Evolutionary conservation across 768 basidiomycete genomes (phyloP).

Genomic region (Gloeophyllum trabeum): DNA sequence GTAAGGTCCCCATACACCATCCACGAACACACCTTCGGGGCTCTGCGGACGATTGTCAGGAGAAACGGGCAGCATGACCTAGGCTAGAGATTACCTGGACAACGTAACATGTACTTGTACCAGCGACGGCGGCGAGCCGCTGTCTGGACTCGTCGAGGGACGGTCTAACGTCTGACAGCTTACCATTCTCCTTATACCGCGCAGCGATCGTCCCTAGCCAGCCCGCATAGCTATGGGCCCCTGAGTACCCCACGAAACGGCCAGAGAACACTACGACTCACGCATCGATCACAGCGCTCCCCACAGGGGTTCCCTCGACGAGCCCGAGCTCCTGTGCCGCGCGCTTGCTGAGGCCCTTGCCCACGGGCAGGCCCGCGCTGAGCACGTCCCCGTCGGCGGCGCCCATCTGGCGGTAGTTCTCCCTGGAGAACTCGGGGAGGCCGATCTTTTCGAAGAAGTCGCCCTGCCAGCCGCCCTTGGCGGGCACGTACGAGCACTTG

Average conservation of each 20-base stretch:
- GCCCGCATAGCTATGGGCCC: slow-evolving; percentile 63
- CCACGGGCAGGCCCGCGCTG: slow-evolving; percentile 81
- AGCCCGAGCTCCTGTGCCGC: slow-evolving; percentile 85
- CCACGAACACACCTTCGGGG: slow-evolving; percentile 73
- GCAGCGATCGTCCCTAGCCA: slow-evolving; percentile 97
- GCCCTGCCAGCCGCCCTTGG: slow-evolving; percentile 73
- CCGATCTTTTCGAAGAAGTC: slow-evolving; percentile 86
- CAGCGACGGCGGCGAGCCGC: slow-evolving; percentile 86
- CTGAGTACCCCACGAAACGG: background rate
- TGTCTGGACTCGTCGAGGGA: slow-evolving; percentile 66
- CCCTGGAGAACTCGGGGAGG: slow-evolving; percentile 54
- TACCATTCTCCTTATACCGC: slow-evolving; percentile 38
- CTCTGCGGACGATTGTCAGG: slow-evolving; percentile 35
- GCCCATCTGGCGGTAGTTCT: slow-evolving; percentile 69
- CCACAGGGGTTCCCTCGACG: slow-evolving; percentile 79
- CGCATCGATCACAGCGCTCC: slow-evolving; percentile 94
- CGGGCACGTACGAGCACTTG: slow-evolving; percentile 90
- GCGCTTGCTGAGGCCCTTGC: slow-evolving; percentile 61
- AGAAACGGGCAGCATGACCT: background rate
- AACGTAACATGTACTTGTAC: slow-evolving; percentile 93
- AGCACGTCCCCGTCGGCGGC: slow-evolving; percentile 49
- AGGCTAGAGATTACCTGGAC: slow-evolving; percentile 47
- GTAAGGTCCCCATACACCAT: slow-evolving; percentile 91
- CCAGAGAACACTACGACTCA: slow-evolving; percentile 23
- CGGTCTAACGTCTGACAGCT: slow-evolving; percentile 40